Evolutionary conservation across 345 rosid genomes (phyloP), one percentile per base, ranked within the genome.

Genomic region (Lepidium sativum): DNA sequence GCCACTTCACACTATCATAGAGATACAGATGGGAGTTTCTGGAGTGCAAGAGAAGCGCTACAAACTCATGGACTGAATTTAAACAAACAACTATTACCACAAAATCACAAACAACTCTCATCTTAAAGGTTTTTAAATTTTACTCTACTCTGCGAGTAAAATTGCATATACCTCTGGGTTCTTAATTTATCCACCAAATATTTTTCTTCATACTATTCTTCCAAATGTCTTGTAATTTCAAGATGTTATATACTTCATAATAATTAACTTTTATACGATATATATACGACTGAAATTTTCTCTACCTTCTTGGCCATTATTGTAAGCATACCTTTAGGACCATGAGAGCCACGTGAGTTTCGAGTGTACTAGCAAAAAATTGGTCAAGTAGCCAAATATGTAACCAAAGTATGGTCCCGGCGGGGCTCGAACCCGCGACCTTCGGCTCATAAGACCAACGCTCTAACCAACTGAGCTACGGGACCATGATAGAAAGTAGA

Each of bases 381-480:
- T n/a, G n/a, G n/a, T n/a, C n/a, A n/a, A n/a, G n/a, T 0, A 8
- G 13, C 13, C 49, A 0, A 17, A 8, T 17, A 1, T 16, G 0
- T 29, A 8, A 5, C 9, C 7, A 9, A 25, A 29, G 8, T 6
- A 3, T 82, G 92, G 82, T 88, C 84, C 88, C 86, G 84, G 92
- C 92, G 88, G 86, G 90, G 86, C 79, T 86, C 96, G 86, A 86
- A 86, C 86, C 84, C 88, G 90, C 88, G 86, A 86, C 96, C 80
- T 86, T 88, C 90, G 94, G 91, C 96, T 89, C 94, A 89, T 84
- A 86, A 86, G 94, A 89, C 91, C 98, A 89, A 89, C 92, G 96
- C 97, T 89, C 97, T 89, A 89, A 87, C 95, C 98, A 87, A 87
- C 98, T 89, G 97, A 92, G 95, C 98, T 89, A 89, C 95, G 89